phyloP scores from a whole-genome alignment of 768 basidiomycete species.

The Sutorius australiensis region DNA sequence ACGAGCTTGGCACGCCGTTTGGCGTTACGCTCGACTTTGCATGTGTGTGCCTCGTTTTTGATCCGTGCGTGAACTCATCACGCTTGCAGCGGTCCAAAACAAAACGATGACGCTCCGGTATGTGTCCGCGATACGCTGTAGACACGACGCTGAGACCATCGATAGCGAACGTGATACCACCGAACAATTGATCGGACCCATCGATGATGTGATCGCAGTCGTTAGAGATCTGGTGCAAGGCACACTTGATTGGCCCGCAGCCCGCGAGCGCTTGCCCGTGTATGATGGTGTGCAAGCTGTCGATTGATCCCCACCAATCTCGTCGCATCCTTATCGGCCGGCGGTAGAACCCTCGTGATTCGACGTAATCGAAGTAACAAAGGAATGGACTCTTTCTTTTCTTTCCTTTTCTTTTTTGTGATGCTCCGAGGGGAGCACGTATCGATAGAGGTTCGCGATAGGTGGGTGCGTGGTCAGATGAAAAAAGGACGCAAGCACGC shows the following conservation, averaged over 20 bases:
- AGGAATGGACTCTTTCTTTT: conserved; percentile 3
- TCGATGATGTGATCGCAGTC: conserved; percentile 84
- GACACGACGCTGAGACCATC: not conserved
- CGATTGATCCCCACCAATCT: conserved; percentile 32
- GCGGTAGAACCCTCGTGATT: not conserved
- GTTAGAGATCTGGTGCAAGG: conserved; percentile 79
- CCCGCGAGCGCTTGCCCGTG: conserved; percentile 61
- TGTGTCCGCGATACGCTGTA: conserved; percentile 27
- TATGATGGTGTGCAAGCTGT: conserved; percentile 92
- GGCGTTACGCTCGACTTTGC: conserved; percentile 97
- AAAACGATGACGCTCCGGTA: conserved; percentile 91
- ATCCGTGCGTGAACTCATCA: not conserved
- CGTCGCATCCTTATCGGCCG: not conserved
- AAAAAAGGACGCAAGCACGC: no score
- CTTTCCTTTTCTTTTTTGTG: not conserved
- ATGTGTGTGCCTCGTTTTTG: conserved; percentile 34
- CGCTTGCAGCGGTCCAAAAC: conserved; percentile 71
- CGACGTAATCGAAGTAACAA: not conserved
- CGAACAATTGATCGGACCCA: conserved; percentile 82
- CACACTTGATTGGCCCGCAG: conserved; percentile 71
- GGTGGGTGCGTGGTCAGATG: not conserved
- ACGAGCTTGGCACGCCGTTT: conserved; percentile 97
- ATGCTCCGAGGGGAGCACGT: conserved; percentile 13
- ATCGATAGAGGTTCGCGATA: not conserved
- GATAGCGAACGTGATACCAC: conserved; percentile 91